Conservation (phyloP, 805 yeast genomes). For the Saturnispora serradocipensis region DNA sequence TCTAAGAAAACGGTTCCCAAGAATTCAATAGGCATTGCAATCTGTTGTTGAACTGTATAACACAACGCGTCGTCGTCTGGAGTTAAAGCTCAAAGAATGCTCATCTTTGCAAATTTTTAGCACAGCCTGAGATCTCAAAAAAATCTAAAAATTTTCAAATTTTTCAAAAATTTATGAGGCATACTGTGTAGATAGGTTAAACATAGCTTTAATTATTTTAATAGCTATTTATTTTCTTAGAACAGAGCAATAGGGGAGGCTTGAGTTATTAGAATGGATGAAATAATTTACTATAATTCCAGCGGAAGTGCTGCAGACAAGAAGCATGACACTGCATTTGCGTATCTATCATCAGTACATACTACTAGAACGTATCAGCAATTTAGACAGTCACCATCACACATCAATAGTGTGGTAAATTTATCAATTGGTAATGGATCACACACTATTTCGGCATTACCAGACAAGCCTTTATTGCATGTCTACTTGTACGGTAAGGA, state of each 20-base stretch:
- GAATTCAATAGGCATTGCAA: slow-evolving; percentile 69
- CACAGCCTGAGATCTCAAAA: not conserved
- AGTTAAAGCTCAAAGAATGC: not conserved
- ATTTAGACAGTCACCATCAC: slow-evolving; percentile 45
- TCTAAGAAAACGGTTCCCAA: slow-evolving; percentile 58
- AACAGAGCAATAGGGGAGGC: too few species aligned
- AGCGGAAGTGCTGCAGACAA: slow-evolving; percentile 37
- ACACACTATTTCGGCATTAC: slow-evolving; percentile 53
- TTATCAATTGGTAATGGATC: slow-evolving; percentile 41
- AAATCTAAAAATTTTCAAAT: not conserved
- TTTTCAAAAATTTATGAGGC: not conserved
- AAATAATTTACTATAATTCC: slow-evolving; percentile 39
- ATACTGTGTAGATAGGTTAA: not conserved
- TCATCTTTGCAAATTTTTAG: not conserved
- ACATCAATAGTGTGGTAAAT: slow-evolving; percentile 36
- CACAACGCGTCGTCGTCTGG: slow-evolving; percentile 20
- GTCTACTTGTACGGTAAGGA: slow-evolving; percentile 65
- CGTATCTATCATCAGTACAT: slow-evolving; percentile 36
- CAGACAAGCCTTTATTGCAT: slow-evolving; percentile 65
- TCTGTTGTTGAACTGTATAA: not conserved
- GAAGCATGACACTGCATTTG: slow-evolving; percentile 26
- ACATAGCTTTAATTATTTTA: too few species aligned
- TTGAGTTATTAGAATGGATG: slow-evolving; percentile 33
- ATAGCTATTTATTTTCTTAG: too few species aligned
- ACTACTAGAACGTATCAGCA: slow-evolving; percentile 39